A percentile compares a stretch with the other conserved stretches of the same genome.
Conservation (phyloP, 352 stramenopile genomes). For the Blastocystis sp. region DNA sequence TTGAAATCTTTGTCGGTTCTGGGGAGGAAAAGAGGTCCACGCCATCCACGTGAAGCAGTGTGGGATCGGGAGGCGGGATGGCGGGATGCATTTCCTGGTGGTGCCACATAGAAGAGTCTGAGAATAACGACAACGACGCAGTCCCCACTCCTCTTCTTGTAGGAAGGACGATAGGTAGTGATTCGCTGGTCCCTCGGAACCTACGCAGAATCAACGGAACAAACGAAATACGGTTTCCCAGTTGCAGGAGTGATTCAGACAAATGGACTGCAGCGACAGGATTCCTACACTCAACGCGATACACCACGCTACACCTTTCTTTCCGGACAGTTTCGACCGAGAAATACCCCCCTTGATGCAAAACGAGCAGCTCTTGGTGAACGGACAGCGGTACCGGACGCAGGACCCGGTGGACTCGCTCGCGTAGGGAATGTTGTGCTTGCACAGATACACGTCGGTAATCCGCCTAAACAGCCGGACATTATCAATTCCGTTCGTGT, state of each 20-base stretch:
- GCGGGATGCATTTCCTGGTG: neutral
- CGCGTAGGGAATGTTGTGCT: constrained; percentile 67
- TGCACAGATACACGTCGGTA: constrained; percentile 50
- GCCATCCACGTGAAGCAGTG: neutral
- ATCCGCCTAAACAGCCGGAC: constrained; percentile 18
- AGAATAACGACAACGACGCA: neutral
- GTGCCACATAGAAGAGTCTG: neutral
- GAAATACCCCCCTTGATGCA: constrained; percentile 54
- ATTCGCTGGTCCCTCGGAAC: constrained; percentile 24
- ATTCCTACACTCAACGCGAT: neutral
- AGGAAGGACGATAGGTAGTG: constrained; percentile 50
- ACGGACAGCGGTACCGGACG: constrained; percentile 48
- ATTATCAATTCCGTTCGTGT: constrained; percentile 16
- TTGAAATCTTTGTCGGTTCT: neutral
- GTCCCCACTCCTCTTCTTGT: constrained; percentile 26
- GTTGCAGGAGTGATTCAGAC: constrained; percentile 23
- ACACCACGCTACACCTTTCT: neutral
- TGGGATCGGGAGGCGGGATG: neutral
- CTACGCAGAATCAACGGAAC: neutral
- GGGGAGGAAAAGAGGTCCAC: neutral
- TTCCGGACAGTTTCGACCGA: constrained; percentile 9
- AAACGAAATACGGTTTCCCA: constrained; percentile 25
- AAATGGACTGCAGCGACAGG: neutral
- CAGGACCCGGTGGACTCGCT: constrained; percentile 34
- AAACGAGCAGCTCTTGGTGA: constrained; percentile 27